phyloP scores from a whole-genome alignment of 2,329 filamentous ascomycete genomes.

The Aaosphaeria arxii region DNA sequence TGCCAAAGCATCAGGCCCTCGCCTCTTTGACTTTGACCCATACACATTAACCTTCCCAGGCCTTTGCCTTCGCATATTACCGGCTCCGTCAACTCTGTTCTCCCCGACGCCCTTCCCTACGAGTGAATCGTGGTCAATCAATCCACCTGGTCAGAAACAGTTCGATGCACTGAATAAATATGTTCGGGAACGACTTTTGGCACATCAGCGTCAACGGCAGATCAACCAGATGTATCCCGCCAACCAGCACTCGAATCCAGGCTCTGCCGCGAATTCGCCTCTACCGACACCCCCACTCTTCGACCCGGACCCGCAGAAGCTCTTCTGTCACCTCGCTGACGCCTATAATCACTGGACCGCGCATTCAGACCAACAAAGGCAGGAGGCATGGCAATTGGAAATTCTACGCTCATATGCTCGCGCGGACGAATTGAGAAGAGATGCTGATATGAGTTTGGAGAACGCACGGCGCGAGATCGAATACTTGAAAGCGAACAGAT shows the following conservation, averaged over 20 bases:
- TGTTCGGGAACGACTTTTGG: conserved; percentile 63
- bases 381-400: conserved; percentile 47
- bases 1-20: conserved; percentile 40
- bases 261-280: conserved; percentile 30
- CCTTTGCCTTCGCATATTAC: conserved; percentile 76
- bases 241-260: conserved; percentile 19
- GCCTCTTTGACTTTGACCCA: conserved; percentile 76
- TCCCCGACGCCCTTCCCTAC: conserved; percentile 76
- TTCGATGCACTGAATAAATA: conserved; percentile 67
- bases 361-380: conserved; percentile 50
- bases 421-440: conserved; percentile 35
- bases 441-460: conserved; percentile 38
- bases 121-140: conserved; percentile 75
- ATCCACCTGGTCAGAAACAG: conserved; percentile 71
- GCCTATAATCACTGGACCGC: conserved; percentile 75
- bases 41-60: conserved; percentile 82
- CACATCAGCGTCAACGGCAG: conserved; percentile 32
- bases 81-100: conserved; percentile 77
- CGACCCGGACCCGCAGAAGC: conserved; percentile 65
- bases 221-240: conserved; percentile 32
- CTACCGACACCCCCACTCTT: conserved; percentile 36
- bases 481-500: conserved; percentile 35
- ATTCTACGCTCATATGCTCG: conserved; percentile 45
- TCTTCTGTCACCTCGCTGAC: conserved; percentile 72
- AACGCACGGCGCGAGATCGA: conserved; percentile 41